phyloP scores from a whole-genome alignment of 805 yeast genomes.

The Yamadazyma scolyti region DNA sequence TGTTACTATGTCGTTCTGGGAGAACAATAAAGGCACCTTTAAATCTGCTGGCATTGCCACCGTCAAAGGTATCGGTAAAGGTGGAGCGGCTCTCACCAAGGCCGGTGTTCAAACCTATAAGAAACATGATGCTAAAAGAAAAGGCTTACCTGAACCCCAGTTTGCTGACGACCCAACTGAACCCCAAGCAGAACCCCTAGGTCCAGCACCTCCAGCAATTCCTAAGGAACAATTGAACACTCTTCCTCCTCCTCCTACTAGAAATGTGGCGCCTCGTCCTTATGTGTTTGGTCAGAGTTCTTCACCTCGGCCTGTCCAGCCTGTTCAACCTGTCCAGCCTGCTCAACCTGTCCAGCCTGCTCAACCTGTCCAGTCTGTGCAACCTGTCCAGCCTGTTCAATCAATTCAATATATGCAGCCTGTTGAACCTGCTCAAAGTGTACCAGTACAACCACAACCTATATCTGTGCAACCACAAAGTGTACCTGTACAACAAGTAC shows the following conservation, averaged over 20 bases:
- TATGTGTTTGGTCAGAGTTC: background rate
- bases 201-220: conserved; percentile 7
- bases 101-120: conserved; percentile 53
- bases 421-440: conserved; percentile 1
- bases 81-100: conserved; percentile 45
- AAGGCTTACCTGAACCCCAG: conserved; percentile 17
- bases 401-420: conserved; percentile 4
- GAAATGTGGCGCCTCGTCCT: conserved; percentile 20
- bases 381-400: conserved; percentile 4
- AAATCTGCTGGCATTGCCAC: conserved; percentile 48
- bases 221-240: conserved; percentile 15
- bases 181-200: background rate
- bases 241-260: conserved; percentile 33
- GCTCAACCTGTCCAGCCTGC: conserved; percentile 5
- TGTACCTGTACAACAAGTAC: conserved; percentile 3
- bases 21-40: conserved; percentile 48
- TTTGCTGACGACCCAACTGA: conserved; percentile 11
- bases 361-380: conserved; percentile 2
- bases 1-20: conserved; percentile 25
- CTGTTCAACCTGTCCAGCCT: conserved; percentile 8
- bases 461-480: conserved; percentile 3
- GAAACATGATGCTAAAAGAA: conserved; percentile 28
- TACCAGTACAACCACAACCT: conserved; percentile 1
- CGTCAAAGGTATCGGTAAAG: conserved; percentile 48
- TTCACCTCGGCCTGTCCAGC: conserved; percentile 4